phyloP scores from a whole-genome alignment of 305 asterid genomes.

The Solanum chacoense region DNA sequence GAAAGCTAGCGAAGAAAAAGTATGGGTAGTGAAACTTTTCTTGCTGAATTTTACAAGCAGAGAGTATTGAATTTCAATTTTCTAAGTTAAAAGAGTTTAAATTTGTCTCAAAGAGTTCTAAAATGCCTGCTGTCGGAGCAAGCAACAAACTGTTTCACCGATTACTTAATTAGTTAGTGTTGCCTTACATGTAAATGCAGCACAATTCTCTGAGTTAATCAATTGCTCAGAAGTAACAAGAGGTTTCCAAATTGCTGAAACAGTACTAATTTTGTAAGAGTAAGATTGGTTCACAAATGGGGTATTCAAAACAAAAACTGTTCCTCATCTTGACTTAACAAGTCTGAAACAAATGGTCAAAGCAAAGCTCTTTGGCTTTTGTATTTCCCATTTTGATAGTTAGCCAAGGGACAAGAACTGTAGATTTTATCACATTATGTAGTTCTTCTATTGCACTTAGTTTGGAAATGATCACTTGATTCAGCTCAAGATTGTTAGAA shows the following conservation, averaged over 20 bases:
- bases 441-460: not conserved
- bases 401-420: too few species aligned
- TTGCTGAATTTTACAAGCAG: not conserved
- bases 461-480: not conserved
- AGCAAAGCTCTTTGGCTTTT: too few species aligned
- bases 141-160: not conserved
- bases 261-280: not conserved
- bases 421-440: not conserved
- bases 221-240: not conserved
- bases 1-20: not conserved
- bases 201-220: not conserved
- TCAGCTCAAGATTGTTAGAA: not conserved
- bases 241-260: not conserved
- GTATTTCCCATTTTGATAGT: too few species aligned
- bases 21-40: not conserved
- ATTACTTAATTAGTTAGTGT: not conserved
- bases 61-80: not conserved
- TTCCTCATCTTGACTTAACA: conserved; percentile 15
- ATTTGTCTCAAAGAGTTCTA: not conserved
- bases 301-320: conserved; percentile 18
- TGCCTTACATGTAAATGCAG: not conserved
- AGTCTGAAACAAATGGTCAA: not conserved
- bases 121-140: not conserved
- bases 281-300: conserved; percentile 3
- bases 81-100: not conserved